Conservation (phyloP, 2,329 filamentous ascomycete species). For the Colletotrichum tropicicola region DNA sequence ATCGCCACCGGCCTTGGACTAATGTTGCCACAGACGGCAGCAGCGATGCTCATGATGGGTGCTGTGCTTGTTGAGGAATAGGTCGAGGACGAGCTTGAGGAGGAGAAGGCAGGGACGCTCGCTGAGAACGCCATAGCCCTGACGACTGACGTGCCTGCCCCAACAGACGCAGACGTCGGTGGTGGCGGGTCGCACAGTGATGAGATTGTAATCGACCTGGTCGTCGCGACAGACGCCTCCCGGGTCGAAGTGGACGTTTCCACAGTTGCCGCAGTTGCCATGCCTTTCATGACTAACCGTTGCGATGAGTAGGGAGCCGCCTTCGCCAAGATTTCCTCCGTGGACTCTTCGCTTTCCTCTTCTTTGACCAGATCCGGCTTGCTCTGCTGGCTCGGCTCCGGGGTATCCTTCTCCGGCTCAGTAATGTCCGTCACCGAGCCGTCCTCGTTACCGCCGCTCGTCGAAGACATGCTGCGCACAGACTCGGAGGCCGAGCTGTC, state of each 20-base stretch:
- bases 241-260: background rate
- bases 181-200: constrained; percentile 27
- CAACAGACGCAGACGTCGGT: background rate
- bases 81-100: background rate
- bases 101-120: background rate
- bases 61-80: background rate
- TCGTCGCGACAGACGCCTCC: constrained; percentile 4
- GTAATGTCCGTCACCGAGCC: constrained; percentile 54
- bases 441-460: constrained; percentile 42
- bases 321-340: constrained; percentile 28
- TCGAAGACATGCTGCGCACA: constrained; percentile 38
- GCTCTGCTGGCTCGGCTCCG: constrained; percentile 45
- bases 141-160: background rate
- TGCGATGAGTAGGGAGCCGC: constrained; percentile 19
- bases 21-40: constrained; percentile 5
- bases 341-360: constrained; percentile 40
- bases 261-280: background rate
- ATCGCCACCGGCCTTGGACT: background rate
- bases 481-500: constrained; percentile 47
- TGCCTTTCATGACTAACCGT: background rate
- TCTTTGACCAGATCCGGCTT: constrained; percentile 41
- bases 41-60: constrained; percentile 25
- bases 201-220: constrained; percentile 23
- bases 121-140: background rate
- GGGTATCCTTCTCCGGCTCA: constrained; percentile 58